These are phyloP conservation scores for Oryza australiensis DNA, from an alignment of 176 grass and related monocot genomes.

Conservation along the genomic window DNA sequence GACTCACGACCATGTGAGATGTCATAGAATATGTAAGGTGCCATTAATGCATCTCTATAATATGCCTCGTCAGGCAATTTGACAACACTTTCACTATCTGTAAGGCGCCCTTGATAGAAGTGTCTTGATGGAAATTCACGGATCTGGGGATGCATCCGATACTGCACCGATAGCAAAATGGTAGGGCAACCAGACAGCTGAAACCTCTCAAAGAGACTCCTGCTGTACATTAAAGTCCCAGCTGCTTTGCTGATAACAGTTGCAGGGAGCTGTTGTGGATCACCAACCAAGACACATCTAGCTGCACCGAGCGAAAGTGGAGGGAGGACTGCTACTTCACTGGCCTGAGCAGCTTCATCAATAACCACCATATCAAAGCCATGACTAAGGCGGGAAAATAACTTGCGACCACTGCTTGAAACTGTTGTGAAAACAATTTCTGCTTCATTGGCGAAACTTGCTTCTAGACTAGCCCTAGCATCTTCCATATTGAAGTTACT, in stretches of 20 bases:
- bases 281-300: constrained; percentile 96
- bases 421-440: constrained; percentile 99
- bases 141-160: constrained; percentile 99
- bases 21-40: constrained; percentile 92
- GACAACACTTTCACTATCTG: constrained; percentile 83
- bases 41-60: constrained; percentile 75
- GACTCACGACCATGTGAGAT: constrained; percentile 92
- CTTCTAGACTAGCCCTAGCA: constrained; percentile 88
- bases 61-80: constrained; percentile 79
- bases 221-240: constrained; percentile 93
- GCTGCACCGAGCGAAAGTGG: constrained; percentile 91
- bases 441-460: constrained; percentile 97
- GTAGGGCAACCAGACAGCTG: constrained; percentile 96
- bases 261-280: constrained; percentile 97
- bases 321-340: constrained; percentile 93
- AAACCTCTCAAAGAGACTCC: constrained; percentile 99
- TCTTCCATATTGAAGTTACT: constrained; percentile 95
- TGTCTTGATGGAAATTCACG: constrained; percentile 97
- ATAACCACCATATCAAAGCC: constrained; percentile 99
- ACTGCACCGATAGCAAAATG: constrained; percentile 93
- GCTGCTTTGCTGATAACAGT: constrained; percentile 99
- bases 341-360: constrained; percentile 98
- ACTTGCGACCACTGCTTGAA: constrained; percentile 89
- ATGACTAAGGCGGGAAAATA: constrained; percentile 96
- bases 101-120: constrained; percentile 91